Evolutionary conservation across 2,329 filamentous ascomycete species (phyloP).

Genomic region (Trichophyton simii): DNA sequence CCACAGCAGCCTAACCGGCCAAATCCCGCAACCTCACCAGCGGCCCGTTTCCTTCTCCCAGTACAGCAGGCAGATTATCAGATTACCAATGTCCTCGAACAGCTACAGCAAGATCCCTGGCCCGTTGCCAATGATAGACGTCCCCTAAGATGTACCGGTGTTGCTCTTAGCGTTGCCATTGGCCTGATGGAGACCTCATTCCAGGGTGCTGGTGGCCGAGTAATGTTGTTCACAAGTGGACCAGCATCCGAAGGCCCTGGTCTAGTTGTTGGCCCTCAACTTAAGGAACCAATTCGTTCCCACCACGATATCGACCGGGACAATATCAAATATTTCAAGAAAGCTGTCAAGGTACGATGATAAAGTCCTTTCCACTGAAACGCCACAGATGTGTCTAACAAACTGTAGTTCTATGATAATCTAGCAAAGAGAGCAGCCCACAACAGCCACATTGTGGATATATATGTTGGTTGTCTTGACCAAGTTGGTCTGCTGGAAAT

Average conservation of each 20-base stretch:
- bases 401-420: constrained; percentile 74
- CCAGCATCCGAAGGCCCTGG: constrained; percentile 92
- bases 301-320: constrained; percentile 98
- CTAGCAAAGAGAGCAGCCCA: constrained; percentile 88
- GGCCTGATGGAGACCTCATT: constrained; percentile 89
- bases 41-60: constrained; percentile 80
- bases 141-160: constrained; percentile 81
- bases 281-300: constrained; percentile 91
- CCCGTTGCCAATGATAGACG: constrained; percentile 88
- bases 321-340: constrained; percentile 99
- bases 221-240: constrained; percentile 95
- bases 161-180: constrained; percentile 89
- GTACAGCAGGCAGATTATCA: constrained; percentile 96
- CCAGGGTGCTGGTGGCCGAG: constrained; percentile 84
- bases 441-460: constrained; percentile 94
- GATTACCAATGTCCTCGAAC: constrained; percentile 88
- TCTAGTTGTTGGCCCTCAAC: constrained; percentile 88
- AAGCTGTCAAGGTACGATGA: constrained; percentile 68
- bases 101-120: constrained; percentile 95
- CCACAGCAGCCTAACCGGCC: constrained; percentile 63
- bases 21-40: constrained; percentile 62
- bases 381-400: constrained; percentile 15
- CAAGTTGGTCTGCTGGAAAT: constrained; percentile 96
- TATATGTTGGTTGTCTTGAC: constrained; percentile 93
- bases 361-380: background rate